A percentile compares a stretch with the other conserved stretches of the same genome.
Conservation (phyloP, 805 yeast species). For the Cyberlindnera veronae region DNA sequence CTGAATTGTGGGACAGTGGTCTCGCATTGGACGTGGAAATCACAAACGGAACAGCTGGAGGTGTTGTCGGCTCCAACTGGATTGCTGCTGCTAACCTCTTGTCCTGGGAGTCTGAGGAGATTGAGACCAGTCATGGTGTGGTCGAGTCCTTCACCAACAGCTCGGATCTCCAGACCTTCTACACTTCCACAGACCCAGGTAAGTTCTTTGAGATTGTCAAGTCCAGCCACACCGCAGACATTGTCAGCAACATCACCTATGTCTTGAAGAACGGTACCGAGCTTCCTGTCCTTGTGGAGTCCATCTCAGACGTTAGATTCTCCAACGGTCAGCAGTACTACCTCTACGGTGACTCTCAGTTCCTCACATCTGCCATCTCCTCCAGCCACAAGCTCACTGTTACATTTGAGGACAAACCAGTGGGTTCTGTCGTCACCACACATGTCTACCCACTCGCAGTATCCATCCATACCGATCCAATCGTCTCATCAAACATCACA, state of each 20-base stretch:
- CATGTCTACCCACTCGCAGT: constrained; percentile 22
- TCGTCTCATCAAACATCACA: constrained; percentile 13
- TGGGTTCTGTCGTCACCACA: constrained; percentile 9
- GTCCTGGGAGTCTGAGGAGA: constrained; percentile 46
- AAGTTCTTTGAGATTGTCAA: constrained; percentile 24
- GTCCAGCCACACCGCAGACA: constrained; percentile 13
- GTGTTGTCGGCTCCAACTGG: constrained; percentile 47
- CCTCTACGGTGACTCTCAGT: constrained; percentile 40
- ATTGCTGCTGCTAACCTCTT: constrained; percentile 52
- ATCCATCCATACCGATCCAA: constrained; percentile 14
- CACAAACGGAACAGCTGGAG: constrained; percentile 43
- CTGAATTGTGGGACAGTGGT: constrained; percentile 57
- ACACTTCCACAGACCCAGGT: constrained; percentile 14
- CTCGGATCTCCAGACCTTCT: constrained; percentile 5
- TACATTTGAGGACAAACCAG: constrained; percentile 14
- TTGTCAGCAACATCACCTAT: constrained; percentile 18
- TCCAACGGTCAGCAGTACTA: constrained; percentile 38
- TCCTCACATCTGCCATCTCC: constrained; percentile 17
- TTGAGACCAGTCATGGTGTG: constrained; percentile 39
- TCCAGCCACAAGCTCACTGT: constrained; percentile 12
- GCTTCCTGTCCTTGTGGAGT: constrained; percentile 23
- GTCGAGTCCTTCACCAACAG: constrained; percentile 29
- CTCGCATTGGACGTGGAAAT: constrained; percentile 45
- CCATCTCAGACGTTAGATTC: constrained; percentile 26
- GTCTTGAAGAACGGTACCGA: constrained; percentile 22